phyloP scores from a whole-genome alignment of 2,329 filamentous ascomycete species.

The Huntiella abstrusa region DNA sequence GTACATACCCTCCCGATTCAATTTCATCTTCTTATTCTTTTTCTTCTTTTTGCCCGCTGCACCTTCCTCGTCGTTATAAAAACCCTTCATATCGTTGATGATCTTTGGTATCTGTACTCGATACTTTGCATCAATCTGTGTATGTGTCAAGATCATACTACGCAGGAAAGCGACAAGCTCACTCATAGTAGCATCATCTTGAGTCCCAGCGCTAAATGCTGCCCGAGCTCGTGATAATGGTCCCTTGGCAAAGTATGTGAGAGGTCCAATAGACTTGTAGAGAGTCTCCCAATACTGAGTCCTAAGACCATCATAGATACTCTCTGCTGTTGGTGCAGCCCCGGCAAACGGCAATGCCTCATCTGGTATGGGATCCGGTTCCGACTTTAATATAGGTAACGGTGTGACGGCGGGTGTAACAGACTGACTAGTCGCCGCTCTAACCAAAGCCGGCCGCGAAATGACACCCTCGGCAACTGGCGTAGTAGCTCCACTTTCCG shows the following conservation, averaged over 20 bases:
- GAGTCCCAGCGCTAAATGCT: conserved; percentile 45
- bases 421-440: background rate
- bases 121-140: conserved; percentile 62
- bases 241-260: conserved; percentile 72
- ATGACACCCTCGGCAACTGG: background rate
- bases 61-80: conserved; percentile 25
- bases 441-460: background rate
- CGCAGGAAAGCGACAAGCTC: conserved; percentile 53
- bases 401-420: background rate
- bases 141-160: conserved; percentile 44
- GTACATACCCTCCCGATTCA: conserved; percentile 51
- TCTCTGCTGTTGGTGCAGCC: conserved; percentile 22
- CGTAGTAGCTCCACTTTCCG: background rate
- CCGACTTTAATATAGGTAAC: background rate
- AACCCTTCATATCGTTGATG: conserved; percentile 35
- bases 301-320: conserved; percentile 39
- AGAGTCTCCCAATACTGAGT: conserved; percentile 39
- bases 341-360: conserved; percentile 4
- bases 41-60: conserved; percentile 24
- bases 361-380: background rate
- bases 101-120: conserved; percentile 48
- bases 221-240: conserved; percentile 57
- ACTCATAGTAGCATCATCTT: conserved; percentile 38
- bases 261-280: conserved; percentile 50
- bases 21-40: conserved; percentile 44